Evolutionary conservation across 257 asterid species (phyloP).

Genomic region (Ophiorrhiza pumila): DNA sequence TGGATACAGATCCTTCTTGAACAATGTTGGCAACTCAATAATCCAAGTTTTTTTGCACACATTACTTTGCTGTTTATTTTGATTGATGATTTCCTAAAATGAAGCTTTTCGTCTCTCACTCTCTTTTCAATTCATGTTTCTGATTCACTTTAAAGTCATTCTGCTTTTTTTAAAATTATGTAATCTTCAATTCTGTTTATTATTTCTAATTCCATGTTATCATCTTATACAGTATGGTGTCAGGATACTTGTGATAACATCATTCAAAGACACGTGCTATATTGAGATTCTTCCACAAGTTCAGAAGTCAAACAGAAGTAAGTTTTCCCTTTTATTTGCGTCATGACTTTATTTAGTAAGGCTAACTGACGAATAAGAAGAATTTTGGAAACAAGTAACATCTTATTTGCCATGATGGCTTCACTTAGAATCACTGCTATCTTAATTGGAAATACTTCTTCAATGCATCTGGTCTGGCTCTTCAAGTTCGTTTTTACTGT

Average conservation of each 20-base stretch:
- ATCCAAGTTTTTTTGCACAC: not conserved
- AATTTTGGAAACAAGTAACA: not conserved
- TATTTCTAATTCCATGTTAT: not conserved
- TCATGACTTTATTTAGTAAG: not conserved
- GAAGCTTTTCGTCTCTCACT: not conserved
- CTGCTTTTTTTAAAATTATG: not conserved
- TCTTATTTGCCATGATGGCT: not conserved
- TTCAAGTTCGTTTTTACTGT: not conserved
- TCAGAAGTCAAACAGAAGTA: conserved; percentile 73
- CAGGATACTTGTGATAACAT: conserved; percentile 76
- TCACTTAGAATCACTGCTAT: not conserved
- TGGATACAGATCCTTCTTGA: not conserved
- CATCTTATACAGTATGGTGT: conserved; percentile 62
- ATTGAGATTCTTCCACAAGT: conserved; percentile 81
- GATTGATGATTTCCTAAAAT: not conserved
- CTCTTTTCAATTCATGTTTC: not conserved
- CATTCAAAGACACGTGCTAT: conserved; percentile 91
- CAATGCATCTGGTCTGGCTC: not conserved
- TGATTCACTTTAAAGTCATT: not conserved
- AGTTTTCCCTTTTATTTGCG: conserved; percentile 15
- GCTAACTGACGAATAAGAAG: not conserved
- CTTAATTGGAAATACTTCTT: not conserved
- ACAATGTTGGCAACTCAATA: not conserved
- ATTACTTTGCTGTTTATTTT: not conserved
- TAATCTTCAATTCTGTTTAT: not conserved